Base-by-base conservation (phyloP, 2,329 filamentous ascomycete species). In the Verticillium dahliae region DNA sequence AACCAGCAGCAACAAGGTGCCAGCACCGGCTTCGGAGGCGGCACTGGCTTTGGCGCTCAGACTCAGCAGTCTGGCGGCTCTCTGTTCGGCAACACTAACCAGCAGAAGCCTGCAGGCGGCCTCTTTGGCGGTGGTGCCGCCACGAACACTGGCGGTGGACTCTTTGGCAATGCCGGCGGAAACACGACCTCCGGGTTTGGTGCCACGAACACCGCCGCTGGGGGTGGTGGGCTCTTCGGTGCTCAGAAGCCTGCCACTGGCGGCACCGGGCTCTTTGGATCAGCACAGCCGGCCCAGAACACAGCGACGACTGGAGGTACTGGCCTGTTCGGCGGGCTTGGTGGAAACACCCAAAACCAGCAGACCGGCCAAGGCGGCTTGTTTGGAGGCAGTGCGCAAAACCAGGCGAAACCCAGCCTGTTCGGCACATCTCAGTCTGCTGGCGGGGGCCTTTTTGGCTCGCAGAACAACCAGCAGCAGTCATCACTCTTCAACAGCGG, bases 401-500 rank as follows among this genome's bases (percentile, higher is more conserved):
- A 78, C 69, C 79, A 83, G 66, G 77, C 80, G 61, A 85, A 85
- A 67, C 81, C 85, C 3, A 76, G 79, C n/a, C 68, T 86, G 14
- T 87, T 88, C 64, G 83, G 80, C 15, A 72, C 75, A 6, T 70
- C 79, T 57, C 78, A 80, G 58, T 60, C 63, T 6, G 68, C 78
- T 14, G 78, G 80, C 6, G 75, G 76, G 54, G 75, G 85, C 50
- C 69, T 89, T 3, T 90, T 91, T 65, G 83, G 83, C 1, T 71
- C 67, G 56, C 77, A 76, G 60, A 76, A 72, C 60, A 78, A 73
- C 66, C 79, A 84, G 66, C 78, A 77, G 54, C 74, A 78, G 13
- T 74, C 75, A 35, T 71, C 74, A 3, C 50, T 84, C 14, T 85
- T 85, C 13, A 70, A 69, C 54, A 75, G 75, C 57, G 76, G 78